Conservation (phyloP, 1,139 yeast genomes). For the Pneumocystis oryctolagi region DNA sequence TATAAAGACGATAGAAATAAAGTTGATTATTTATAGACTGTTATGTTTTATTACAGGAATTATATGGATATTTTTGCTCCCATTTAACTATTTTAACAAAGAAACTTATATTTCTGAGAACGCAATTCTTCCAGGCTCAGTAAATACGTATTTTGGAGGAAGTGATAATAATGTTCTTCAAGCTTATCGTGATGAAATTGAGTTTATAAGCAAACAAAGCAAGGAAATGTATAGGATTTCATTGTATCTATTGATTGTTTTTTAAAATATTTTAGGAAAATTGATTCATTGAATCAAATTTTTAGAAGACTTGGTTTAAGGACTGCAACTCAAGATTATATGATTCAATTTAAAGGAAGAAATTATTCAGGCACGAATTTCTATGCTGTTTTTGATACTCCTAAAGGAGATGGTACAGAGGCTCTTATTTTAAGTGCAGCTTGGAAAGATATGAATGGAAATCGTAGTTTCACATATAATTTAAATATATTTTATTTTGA, state of each 20-base stretch:
- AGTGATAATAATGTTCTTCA: slow-evolving; percentile 58
- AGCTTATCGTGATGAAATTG: slow-evolving; percentile 59
- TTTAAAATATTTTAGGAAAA: slow-evolving; percentile 21
- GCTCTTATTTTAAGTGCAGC: slow-evolving; percentile 87
- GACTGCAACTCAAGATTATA: slow-evolving; percentile 37
- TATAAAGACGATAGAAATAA: neutral
- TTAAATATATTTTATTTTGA: neutral
- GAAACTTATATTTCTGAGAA: slow-evolving; percentile 65
- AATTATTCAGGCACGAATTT: slow-evolving; percentile 36
- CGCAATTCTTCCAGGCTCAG: slow-evolving; percentile 95
- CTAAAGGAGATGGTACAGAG: slow-evolving; percentile 92
- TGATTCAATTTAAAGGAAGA: slow-evolving; percentile 22
- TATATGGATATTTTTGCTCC: slow-evolving; percentile 53
- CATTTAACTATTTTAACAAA: slow-evolving; percentile 69
- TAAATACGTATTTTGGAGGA: slow-evolving; percentile 78
- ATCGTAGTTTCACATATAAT: slow-evolving; percentile 9
- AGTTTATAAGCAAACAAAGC: slow-evolving; percentile 21
- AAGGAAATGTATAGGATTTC: slow-evolving; percentile 13
- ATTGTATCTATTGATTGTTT: neutral
- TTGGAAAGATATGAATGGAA: slow-evolving; percentile 50
- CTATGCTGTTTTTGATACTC: slow-evolving; percentile 79
- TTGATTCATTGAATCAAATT: slow-evolving; percentile 41
- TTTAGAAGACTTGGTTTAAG: slow-evolving; percentile 59
- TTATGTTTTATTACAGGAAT: slow-evolving; percentile 46
- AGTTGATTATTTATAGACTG: slow-evolving; percentile 16